phyloP scores from a whole-genome alignment of 1,284 basidiomycete genomes.

The Sphagnurus paluster region DNA sequence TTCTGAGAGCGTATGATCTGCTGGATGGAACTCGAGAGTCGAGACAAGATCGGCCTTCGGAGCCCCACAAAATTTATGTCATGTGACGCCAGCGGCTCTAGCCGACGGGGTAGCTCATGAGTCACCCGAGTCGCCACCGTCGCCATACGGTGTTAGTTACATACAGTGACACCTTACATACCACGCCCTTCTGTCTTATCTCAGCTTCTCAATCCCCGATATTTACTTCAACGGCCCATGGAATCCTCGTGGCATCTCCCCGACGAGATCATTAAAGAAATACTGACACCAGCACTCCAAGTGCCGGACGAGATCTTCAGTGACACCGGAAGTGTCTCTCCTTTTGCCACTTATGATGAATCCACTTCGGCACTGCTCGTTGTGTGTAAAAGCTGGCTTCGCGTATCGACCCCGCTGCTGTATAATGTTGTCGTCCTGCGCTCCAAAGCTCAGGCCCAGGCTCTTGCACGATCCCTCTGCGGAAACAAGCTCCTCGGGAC shows the following conservation, averaged over 20 bases:
- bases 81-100: too few relatives aligned
- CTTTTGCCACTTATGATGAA: constrained; percentile 6
- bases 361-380: constrained; percentile 8
- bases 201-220: too few relatives aligned
- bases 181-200: too few relatives aligned
- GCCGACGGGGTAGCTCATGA: too few relatives aligned
- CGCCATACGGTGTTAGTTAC: too few relatives aligned
- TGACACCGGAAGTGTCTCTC: constrained; percentile 4
- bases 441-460: constrained; percentile 25
- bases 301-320: constrained; percentile 13
- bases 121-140: too few relatives aligned
- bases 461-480: constrained; percentile 20
- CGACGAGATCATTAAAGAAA: constrained; percentile 9
- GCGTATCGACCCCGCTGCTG: constrained; percentile 23
- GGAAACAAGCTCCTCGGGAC: constrained; percentile 18
- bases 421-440: constrained; percentile 25
- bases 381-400: constrained; percentile 17
- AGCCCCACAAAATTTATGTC: too few relatives aligned
- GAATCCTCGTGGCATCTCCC: constrained; percentile 9
- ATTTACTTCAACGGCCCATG: too few relatives aligned
- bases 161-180: too few relatives aligned
- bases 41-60: too few relatives aligned
- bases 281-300: constrained; percentile 6
- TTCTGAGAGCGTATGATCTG: too few relatives aligned
- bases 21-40: too few relatives aligned